Evolutionary conservation across 2,329 filamentous ascomycete genomes (phyloP).

Genomic region (Epichloe scottii): DNA sequence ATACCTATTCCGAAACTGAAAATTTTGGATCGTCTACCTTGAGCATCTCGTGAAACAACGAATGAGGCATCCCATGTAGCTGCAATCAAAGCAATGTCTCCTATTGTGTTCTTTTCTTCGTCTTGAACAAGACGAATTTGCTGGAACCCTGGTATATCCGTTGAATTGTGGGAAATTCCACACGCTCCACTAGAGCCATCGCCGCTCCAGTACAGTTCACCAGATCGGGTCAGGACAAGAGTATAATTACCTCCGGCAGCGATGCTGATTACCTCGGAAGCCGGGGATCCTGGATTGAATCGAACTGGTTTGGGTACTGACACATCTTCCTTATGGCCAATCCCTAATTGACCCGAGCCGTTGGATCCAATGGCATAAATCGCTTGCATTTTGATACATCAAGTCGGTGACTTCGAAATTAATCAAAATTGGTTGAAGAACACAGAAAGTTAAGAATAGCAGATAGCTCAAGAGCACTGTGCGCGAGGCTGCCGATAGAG

Average conservation of each 20-base stretch:
- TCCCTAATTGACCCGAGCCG: constrained; percentile 60
- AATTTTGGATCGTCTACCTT: constrained; percentile 33
- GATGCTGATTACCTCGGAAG: constrained; percentile 25
- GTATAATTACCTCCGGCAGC: constrained; percentile 79
- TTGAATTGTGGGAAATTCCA: constrained; percentile 24
- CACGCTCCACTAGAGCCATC: constrained; percentile 43
- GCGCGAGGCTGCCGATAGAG: no score
- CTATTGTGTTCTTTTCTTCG: constrained; percentile 14
- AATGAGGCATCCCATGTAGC: constrained; percentile 72
- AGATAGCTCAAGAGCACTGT: no score
- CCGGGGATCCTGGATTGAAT: constrained; percentile 33
- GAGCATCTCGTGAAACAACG: constrained; percentile 37
- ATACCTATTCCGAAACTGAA: constrained; percentile 53
- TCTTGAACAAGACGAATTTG: constrained; percentile 23
- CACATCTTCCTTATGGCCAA: constrained; percentile 59
- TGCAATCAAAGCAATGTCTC: constrained; percentile 34
- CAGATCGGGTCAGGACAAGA: constrained; percentile 50
- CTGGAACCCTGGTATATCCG: constrained; percentile 26
- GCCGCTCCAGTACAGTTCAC: constrained; percentile 53
- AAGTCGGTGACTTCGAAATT: not conserved
- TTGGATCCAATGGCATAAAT: constrained; percentile 66
- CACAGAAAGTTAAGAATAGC: no score
- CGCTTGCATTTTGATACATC: constrained; percentile 26
- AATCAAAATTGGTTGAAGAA: no score
- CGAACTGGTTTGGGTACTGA: constrained; percentile 49